A percentile compares a stretch with the other conserved stretches of the same genome.
Conservation (phyloP, 768 basidiomycete genomes). For the Kockovaella imperatae region DNA sequence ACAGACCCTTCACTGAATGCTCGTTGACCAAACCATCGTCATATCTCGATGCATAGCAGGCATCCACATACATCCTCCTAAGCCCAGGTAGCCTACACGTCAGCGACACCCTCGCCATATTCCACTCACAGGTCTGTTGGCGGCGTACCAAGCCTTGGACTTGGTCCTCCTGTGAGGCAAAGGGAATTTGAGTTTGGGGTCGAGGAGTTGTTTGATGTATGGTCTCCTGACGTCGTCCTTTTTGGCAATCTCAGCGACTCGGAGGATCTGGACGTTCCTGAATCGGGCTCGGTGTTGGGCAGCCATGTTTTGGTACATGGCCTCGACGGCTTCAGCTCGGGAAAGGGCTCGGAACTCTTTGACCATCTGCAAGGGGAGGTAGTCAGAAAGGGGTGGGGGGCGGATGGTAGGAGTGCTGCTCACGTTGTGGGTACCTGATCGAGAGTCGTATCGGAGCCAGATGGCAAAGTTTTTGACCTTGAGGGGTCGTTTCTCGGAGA, state of each 20-base stretch:
- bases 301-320: constrained; percentile 99
- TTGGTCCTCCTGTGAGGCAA: constrained; percentile 62
- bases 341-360: constrained; percentile 79
- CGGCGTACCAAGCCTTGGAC: constrained; percentile 45
- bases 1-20: too few relatives aligned
- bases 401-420: constrained; percentile 9
- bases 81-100: constrained; percentile 33
- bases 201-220: constrained; percentile 93
- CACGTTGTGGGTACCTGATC: constrained; percentile 99
- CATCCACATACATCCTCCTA: too few relatives aligned
- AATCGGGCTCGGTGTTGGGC: constrained; percentile 98
- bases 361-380: constrained; percentile 35
- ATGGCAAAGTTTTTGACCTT: constrained; percentile 99
- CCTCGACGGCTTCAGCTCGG: constrained; percentile 90
- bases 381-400: neutral
- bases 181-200: constrained; percentile 90
- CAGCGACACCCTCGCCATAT: neutral
- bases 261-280: constrained; percentile 96
- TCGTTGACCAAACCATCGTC: too few relatives aligned
- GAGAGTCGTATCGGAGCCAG: constrained; percentile 99
- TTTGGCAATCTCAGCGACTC: constrained; percentile 93
- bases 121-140: constrained; percentile 36
- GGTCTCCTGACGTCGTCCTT: constrained; percentile 83
- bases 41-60: too few relatives aligned
- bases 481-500: constrained; percentile 92